Evolutionary conservation across 2,329 filamentous ascomycete genomes (phyloP).

Genomic region (Dactylellina haptotyla): DNA sequence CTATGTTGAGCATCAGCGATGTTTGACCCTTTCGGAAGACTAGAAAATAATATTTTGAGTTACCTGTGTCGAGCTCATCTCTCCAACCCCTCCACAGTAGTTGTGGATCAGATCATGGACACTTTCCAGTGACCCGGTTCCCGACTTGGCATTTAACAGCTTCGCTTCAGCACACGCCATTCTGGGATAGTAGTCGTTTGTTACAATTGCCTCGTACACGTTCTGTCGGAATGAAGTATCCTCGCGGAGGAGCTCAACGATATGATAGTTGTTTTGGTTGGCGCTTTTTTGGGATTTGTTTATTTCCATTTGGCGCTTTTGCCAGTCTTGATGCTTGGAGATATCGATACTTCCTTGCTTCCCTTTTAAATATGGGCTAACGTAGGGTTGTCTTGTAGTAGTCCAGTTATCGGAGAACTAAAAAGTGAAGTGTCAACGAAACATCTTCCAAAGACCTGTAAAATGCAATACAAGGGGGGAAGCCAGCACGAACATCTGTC

Average conservation of each 20-base stretch:
- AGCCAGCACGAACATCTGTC: too few species aligned
- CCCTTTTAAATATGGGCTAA: not conserved
- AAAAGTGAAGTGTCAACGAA: too few species aligned
- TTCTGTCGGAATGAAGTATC: not conserved
- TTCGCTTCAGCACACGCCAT: not conserved
- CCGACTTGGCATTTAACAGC: not conserved
- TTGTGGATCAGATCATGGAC: conserved; percentile 3
- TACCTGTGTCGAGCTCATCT: conserved; percentile 26
- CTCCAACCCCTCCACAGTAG: conserved; percentile 4
- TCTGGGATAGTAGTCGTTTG: not conserved
- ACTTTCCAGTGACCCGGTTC: not conserved
- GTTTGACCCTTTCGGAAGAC: too few species aligned
- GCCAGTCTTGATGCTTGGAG: not conserved
- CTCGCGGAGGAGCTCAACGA: conserved; percentile 15
- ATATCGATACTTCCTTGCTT: not conserved
- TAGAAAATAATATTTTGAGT: too few species aligned
- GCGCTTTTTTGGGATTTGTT: not conserved
- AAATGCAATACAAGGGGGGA: too few species aligned
- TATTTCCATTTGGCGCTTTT: not conserved
- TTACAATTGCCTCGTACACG: not conserved
- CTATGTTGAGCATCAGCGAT: too few species aligned
- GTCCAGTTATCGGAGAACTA: not conserved
- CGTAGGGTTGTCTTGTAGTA: conserved; percentile 6
- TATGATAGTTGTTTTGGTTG: conserved; percentile 15
- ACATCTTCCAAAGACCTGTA: too few species aligned